Percentiles rank a stretch among this genome's conserved stretches.
phyloP scores from a whole-genome alignment of 2,329 filamentous ascomycete species.

The Aspergillus niger region DNA sequence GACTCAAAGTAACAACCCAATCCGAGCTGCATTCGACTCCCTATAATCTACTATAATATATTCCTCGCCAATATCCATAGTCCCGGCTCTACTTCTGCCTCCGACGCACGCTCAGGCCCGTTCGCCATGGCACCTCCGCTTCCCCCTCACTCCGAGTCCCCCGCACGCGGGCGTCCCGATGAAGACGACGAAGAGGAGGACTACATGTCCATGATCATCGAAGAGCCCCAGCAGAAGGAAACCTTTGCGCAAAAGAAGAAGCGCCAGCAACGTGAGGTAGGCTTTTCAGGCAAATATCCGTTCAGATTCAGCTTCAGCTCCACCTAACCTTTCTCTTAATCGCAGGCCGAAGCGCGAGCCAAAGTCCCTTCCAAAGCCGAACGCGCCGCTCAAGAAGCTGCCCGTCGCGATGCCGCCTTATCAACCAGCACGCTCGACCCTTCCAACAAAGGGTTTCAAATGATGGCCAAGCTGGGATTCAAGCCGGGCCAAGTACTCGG shows the following conservation, averaged over 20 bases:
- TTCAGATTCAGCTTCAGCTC: constrained; percentile 34
- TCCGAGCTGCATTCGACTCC: neutral
- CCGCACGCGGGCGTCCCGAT: constrained; percentile 16
- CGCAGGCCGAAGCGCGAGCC: constrained; percentile 66
- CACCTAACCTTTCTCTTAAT: constrained; percentile 39
- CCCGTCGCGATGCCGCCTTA: constrained; percentile 73
- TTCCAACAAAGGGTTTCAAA: constrained; percentile 82
- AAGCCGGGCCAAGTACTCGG: constrained; percentile 74
- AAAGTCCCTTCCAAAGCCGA: constrained; percentile 76
- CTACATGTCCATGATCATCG: constrained; percentile 95
- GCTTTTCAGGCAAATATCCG: constrained; percentile 14
- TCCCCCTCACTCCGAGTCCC: constrained; percentile 10
- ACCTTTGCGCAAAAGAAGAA: constrained; percentile 63
- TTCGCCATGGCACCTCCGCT: constrained; percentile 10
- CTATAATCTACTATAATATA: too few relatives aligned
- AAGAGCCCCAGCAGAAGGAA: constrained; percentile 64
- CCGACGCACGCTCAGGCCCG: neutral
- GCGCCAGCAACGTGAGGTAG: constrained; percentile 55
- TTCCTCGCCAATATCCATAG: neutral
- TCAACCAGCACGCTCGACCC: constrained; percentile 71
- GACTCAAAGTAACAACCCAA: neutral
- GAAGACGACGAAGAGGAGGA: constrained; percentile 73
- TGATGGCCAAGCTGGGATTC: constrained; percentile 98
- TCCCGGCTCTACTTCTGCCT: neutral
- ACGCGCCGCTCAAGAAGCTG: constrained; percentile 71